These are phyloP conservation scores for Clarireedia sp. DNA, from an alignment of 2,329 filamentous ascomycete genomes.

Conservation along the genomic window DNA sequence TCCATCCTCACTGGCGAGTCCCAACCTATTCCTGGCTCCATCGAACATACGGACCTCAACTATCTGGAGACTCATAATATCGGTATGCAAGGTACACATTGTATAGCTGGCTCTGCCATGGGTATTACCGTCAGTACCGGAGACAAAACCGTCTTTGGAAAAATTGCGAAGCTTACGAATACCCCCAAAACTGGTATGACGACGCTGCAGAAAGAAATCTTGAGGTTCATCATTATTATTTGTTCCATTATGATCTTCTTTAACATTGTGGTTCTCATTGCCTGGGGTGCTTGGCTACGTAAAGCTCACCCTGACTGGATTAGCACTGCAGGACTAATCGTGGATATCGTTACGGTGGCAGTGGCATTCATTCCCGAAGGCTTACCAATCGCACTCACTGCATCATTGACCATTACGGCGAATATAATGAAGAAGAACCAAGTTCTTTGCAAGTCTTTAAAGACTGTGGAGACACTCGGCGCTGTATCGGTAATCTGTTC, in stretches of 20 bases:
- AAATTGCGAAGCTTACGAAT: constrained; percentile 63
- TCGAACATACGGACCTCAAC: constrained; percentile 60
- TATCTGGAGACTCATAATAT: constrained; percentile 70
- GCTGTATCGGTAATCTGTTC: constrained; percentile 66
- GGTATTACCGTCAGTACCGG: constrained; percentile 67
- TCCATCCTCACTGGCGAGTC: constrained; percentile 68
- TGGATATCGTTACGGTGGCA: constrained; percentile 35
- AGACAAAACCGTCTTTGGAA: constrained; percentile 65
- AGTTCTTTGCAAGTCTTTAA: constrained; percentile 69
- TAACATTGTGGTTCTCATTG: constrained; percentile 53
- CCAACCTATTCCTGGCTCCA: constrained; percentile 50
- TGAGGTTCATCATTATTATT: constrained; percentile 64
- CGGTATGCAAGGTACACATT: constrained; percentile 71
- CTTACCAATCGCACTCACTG: constrained; percentile 59
- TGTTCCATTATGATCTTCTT: constrained; percentile 57
- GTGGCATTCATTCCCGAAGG: constrained; percentile 71
- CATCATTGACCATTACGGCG: constrained; percentile 64
- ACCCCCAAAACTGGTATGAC: constrained; percentile 59
- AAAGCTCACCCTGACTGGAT: constrained; percentile 61
- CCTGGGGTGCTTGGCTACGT: constrained; percentile 64
- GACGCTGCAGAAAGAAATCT: constrained; percentile 61
- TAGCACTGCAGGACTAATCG: constrained; percentile 60
- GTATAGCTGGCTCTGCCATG: constrained; percentile 56
- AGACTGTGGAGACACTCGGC: constrained; percentile 69
- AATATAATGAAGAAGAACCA: constrained; percentile 69